phyloP scores from a whole-genome alignment of 345 rosid genomes.

The Acer campestre region DNA sequence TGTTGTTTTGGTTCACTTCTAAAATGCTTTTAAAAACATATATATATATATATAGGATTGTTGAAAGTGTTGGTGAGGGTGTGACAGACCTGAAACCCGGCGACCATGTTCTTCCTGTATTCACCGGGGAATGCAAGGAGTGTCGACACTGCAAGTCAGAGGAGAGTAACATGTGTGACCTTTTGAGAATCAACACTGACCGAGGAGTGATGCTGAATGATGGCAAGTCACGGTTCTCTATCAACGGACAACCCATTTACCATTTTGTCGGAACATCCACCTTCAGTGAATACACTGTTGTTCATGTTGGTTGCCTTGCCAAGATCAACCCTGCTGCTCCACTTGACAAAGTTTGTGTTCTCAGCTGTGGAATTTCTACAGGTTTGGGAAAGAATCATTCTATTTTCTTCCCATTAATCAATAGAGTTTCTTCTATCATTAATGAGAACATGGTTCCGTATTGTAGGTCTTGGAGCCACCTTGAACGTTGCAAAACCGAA shows the following conservation, averaged over 20 bases:
- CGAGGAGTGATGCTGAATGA: constrained; percentile 39
- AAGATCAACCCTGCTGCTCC: constrained; percentile 56
- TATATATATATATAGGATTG: constrained; percentile 22
- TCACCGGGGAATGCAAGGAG: constrained; percentile 41
- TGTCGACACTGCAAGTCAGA: constrained; percentile 35
- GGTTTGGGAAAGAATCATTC: constrained; percentile 18
- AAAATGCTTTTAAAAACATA: background rate
- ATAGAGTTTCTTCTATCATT: background rate
- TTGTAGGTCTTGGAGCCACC: constrained; percentile 43
- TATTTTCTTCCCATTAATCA: background rate
- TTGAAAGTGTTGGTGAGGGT: constrained; percentile 41
- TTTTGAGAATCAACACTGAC: constrained; percentile 38
- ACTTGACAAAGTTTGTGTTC: constrained; percentile 46
- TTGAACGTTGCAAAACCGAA: constrained; percentile 46
- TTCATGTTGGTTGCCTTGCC: constrained; percentile 43
- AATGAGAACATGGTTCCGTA: no score
- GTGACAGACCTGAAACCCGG: constrained; percentile 33
- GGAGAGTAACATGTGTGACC: constrained; percentile 43
- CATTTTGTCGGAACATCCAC: constrained; percentile 48
- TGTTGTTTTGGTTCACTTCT: background rate
- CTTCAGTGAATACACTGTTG: constrained; percentile 43
- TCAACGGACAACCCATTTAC: constrained; percentile 39
- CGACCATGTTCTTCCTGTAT: constrained; percentile 41
- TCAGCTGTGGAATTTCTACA: constrained; percentile 53
- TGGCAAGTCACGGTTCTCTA: constrained; percentile 36